Percentiles rank a stretch among this genome's conserved stretches.
Evolutionary conservation across 2,329 filamentous ascomycete species (phyloP).

Genomic region (Akanthomyces lecanii): DNA sequence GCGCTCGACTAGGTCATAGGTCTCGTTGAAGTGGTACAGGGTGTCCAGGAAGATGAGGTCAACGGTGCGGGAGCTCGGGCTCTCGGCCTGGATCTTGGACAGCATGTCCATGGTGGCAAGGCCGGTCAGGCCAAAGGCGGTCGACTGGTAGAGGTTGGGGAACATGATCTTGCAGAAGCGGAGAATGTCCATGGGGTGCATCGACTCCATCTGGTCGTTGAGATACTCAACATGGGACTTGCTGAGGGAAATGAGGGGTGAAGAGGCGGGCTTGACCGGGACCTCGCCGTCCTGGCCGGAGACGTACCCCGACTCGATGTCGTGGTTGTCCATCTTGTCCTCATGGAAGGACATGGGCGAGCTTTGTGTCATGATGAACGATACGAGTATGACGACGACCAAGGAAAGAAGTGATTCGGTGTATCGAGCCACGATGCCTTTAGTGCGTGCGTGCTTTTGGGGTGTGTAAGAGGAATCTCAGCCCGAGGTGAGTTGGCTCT

Average conservation of each 20-base stretch:
- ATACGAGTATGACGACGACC: conserved; percentile 26
- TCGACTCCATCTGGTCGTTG: conserved; percentile 81
- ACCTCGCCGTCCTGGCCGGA: conserved; percentile 43
- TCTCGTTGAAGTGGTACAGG: conserved; percentile 77
- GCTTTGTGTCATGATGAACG: conserved; percentile 34
- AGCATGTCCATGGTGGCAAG: conserved; percentile 83
- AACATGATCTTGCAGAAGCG: conserved; percentile 89
- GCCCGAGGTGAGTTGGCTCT: not conserved
- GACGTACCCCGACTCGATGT: conserved; percentile 80
- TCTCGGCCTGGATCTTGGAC: conserved; percentile 64
- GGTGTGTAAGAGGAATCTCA: conserved; percentile 2
- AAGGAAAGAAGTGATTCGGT: conserved; percentile 20
- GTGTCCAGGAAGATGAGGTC: conserved; percentile 80
- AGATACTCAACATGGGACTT: conserved; percentile 84
- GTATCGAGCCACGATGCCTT: conserved; percentile 15
- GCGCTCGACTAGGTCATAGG: conserved; percentile 66
- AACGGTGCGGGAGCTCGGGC: conserved; percentile 55
- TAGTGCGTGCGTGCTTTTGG: not conserved
- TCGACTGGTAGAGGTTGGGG: conserved; percentile 83
- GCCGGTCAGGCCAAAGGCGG: conserved; percentile 76
- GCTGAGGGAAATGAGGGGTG: conserved; percentile 80
- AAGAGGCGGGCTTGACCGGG: conserved; percentile 32
- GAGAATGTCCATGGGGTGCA: conserved; percentile 86
- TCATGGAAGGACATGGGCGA: conserved; percentile 39
- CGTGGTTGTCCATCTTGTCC: conserved; percentile 40